phyloP scores from a whole-genome alignment of 2,329 filamentous ascomycete species.

The Botrytis hyacinthi region DNA sequence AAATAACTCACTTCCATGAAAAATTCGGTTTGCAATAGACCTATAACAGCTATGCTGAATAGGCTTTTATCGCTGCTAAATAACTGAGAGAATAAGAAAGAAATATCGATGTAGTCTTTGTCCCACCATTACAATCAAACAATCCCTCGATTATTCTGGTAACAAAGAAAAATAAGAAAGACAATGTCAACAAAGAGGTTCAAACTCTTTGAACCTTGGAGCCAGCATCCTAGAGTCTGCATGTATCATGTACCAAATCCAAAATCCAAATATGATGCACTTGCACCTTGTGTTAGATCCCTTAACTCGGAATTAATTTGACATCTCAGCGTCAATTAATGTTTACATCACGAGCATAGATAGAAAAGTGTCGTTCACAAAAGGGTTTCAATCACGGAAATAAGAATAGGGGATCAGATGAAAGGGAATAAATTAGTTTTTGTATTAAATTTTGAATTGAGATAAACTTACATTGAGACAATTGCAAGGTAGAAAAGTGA shows the following conservation, averaged over 20 bases:
- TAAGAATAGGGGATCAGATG: too few species aligned
- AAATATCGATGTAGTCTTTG: fast-evolving
- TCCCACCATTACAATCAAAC: neutral
- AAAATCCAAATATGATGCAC: neutral
- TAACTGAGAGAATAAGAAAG: neutral
- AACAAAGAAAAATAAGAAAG: neutral
- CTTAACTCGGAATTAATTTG: neutral
- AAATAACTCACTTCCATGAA: too few species aligned
- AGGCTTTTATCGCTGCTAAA: neutral
- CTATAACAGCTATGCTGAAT: neutral
- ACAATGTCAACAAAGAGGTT: neutral
- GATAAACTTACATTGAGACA: neutral
- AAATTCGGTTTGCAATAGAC: neutral
- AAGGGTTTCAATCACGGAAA: neutral
- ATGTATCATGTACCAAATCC: too few species aligned
- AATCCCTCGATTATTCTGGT: too few species aligned
- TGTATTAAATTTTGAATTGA: neutral
- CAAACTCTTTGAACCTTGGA: neutral
- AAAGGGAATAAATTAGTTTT: neutral
- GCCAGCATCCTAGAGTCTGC: too few species aligned
- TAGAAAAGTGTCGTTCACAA: neutral
- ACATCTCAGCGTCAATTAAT: neutral
- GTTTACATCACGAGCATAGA: neutral
- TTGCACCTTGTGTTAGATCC: neutral
- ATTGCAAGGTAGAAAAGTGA: neutral